Conservation (phyloP, 352 stramenopile genomes). For the Globisporangium polare region DNA sequence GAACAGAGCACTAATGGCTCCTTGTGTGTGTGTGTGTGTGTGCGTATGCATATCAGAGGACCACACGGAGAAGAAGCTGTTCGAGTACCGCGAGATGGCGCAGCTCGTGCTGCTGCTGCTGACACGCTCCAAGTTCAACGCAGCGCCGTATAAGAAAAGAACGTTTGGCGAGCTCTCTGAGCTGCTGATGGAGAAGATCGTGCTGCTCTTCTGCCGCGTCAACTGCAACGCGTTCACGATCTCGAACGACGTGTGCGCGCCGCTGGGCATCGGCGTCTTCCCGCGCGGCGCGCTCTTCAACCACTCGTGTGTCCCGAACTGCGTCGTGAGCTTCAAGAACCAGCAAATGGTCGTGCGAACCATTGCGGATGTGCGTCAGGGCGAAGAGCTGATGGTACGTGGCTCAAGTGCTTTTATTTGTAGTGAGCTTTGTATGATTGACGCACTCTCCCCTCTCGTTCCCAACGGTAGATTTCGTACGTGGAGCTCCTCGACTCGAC, state of each 20-base stretch:
- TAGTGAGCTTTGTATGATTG: too few relatives aligned
- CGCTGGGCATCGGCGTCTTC: conserved; percentile 65
- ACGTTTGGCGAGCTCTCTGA: conserved; percentile 28
- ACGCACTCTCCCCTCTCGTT: too few relatives aligned
- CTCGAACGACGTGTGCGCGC: conserved; percentile 37
- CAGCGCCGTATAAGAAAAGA: neutral
- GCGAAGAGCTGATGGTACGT: conserved; percentile 56
- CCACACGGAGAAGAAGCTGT: conserved; percentile 30
- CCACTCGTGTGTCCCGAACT: conserved; percentile 73
- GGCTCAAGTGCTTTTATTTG: too few relatives aligned
- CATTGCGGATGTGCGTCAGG: conserved; percentile 32
- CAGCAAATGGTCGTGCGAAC: conserved; percentile 44
- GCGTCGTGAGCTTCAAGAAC: conserved; percentile 56
- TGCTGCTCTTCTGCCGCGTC: conserved; percentile 60
- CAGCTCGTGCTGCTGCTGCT: conserved; percentile 56
- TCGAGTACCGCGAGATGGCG: conserved; percentile 54
- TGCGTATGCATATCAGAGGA: conserved; percentile 21
- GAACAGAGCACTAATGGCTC: too few relatives aligned
- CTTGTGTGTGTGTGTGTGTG: neutral
- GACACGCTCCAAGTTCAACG: conserved; percentile 35
- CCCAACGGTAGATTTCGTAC: conserved; percentile 56
- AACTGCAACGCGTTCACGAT: conserved; percentile 84
- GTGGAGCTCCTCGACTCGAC: conserved; percentile 60
- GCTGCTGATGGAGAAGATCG: conserved; percentile 27
- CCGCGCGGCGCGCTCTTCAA: conserved; percentile 64